Conservation (phyloP, 345 rosid genomes). For the Aurinia saxatilis region DNA sequence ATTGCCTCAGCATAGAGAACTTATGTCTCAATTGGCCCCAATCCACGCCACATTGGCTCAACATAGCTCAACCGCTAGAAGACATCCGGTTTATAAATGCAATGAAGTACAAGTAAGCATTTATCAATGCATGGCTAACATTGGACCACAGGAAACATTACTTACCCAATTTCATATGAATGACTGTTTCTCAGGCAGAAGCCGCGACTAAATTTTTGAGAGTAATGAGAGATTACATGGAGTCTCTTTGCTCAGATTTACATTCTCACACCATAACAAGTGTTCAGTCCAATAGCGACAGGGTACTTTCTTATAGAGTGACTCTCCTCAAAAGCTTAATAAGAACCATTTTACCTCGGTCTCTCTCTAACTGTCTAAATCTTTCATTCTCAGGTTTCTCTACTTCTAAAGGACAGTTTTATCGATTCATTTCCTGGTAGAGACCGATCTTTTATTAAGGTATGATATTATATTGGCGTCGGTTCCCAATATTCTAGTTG, state of each 20-base stretch:
- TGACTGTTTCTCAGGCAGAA: slow-evolving; percentile 18
- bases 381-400: slow-evolving; percentile 57
- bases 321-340: not conserved
- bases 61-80: slow-evolving; percentile 53
- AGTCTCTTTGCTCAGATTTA: slow-evolving; percentile 78
- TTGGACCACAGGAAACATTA: not conserved
- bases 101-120: slow-evolving; percentile 71
- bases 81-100: slow-evolving; percentile 78
- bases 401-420: slow-evolving; percentile 91
- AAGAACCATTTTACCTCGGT: not conserved
- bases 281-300: slow-evolving; percentile 87
- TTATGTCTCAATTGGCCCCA: slow-evolving; percentile 64
- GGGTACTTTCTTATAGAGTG: slow-evolving; percentile 38
- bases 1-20: slow-evolving; percentile 67
- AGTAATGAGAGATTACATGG: slow-evolving; percentile 71
- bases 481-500: not conserved
- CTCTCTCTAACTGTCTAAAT: not conserved
- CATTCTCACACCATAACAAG: slow-evolving; percentile 84
- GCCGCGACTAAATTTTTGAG: slow-evolving; percentile 65
- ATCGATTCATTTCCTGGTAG: slow-evolving; percentile 76
- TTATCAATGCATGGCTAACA: not conserved
- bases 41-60: slow-evolving; percentile 53
- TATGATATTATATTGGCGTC: slow-evolving; percentile 8
- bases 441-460: slow-evolving; percentile 83
- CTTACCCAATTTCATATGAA: not conserved